phyloP scores from a whole-genome alignment of 2,329 filamentous ascomycete species.

The Cordyceps tenuipes region DNA sequence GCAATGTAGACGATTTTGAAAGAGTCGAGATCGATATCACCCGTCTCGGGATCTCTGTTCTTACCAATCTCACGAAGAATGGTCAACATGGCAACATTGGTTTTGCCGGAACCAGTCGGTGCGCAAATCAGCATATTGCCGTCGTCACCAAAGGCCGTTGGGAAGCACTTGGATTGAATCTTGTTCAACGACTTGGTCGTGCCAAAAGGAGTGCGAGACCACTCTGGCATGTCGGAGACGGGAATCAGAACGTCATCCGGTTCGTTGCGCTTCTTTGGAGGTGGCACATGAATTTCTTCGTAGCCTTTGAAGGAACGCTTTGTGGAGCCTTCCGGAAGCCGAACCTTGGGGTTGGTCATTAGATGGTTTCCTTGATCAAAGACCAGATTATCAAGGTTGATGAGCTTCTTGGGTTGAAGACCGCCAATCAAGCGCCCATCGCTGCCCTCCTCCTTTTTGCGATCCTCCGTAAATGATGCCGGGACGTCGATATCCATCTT shows the following conservation, averaged over 20 bases:
- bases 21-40: slow-evolving; percentile 89
- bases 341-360: slow-evolving; percentile 98
- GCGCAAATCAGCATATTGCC: slow-evolving; percentile 98
- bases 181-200: slow-evolving; percentile 82
- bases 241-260: slow-evolving; percentile 74
- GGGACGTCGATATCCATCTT: slow-evolving; percentile 90
- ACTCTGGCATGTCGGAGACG: slow-evolving; percentile 82
- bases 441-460: slow-evolving; percentile 43
- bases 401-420: slow-evolving; percentile 74
- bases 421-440: slow-evolving; percentile 71
- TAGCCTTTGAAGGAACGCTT: slow-evolving; percentile 97
- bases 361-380: slow-evolving; percentile 98
- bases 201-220: slow-evolving; percentile 81
- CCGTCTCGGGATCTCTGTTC: slow-evolving; percentile 77
- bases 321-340: slow-evolving; percentile 86
- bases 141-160: slow-evolving; percentile 84
- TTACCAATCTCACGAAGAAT: slow-evolving; percentile 96
- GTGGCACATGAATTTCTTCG: slow-evolving; percentile 94
- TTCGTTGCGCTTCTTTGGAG: slow-evolving; percentile 80
- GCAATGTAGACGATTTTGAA: slow-evolving; percentile 99
- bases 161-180: slow-evolving; percentile 90
- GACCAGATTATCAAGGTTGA: slow-evolving; percentile 91
- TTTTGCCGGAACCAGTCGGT: slow-evolving; percentile 95
- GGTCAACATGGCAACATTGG: slow-evolving; percentile 94
- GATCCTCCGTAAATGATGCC: slow-evolving; percentile 44